Evolutionary conservation across 768 basidiomycete species (phyloP).

Genomic region (Rubroboletus pulcherrimus): DNA sequence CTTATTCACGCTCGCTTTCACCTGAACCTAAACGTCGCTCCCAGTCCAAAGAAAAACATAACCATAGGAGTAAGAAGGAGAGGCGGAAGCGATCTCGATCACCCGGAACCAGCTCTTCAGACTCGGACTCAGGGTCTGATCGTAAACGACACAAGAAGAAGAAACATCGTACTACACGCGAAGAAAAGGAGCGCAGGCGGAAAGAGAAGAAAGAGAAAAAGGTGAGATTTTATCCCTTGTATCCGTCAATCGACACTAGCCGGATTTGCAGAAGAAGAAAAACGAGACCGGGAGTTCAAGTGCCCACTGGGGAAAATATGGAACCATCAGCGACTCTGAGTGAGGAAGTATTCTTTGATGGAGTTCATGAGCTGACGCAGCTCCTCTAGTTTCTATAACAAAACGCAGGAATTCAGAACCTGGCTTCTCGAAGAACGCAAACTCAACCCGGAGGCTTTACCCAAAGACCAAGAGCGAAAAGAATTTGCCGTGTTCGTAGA

Average conservation of each 20-base stretch:
- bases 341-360: constrained; percentile 36
- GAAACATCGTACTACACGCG: constrained; percentile 42
- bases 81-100: constrained; percentile 34
- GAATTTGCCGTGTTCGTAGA: constrained; percentile 82
- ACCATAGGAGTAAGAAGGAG: constrained; percentile 23
- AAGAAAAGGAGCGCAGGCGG: constrained; percentile 51
- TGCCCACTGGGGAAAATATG: constrained; percentile 86
- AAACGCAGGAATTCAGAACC: constrained; percentile 80
- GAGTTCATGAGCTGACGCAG: constrained; percentile 12
- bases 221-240: constrained; percentile 31
- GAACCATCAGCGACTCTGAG: constrained; percentile 83
- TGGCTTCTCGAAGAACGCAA: constrained; percentile 94
- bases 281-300: constrained; percentile 43
- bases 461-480: constrained; percentile 82
- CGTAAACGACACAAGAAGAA: constrained; percentile 43
- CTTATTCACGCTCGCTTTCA: constrained; percentile 27
- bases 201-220: constrained; percentile 72
- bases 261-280: constrained; percentile 51
- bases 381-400: constrained; percentile 66
- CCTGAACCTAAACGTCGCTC: constrained; percentile 31
- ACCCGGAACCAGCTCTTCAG: constrained; percentile 40
- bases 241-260: background rate
- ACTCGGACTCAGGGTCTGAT: constrained; percentile 32
- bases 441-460: constrained; percentile 83
- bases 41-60: constrained; percentile 31